These are phyloP conservation scores for Aspergillus brasiliensis DNA, from an alignment of 2,329 filamentous ascomycete species.

Conservation along the genomic window DNA sequence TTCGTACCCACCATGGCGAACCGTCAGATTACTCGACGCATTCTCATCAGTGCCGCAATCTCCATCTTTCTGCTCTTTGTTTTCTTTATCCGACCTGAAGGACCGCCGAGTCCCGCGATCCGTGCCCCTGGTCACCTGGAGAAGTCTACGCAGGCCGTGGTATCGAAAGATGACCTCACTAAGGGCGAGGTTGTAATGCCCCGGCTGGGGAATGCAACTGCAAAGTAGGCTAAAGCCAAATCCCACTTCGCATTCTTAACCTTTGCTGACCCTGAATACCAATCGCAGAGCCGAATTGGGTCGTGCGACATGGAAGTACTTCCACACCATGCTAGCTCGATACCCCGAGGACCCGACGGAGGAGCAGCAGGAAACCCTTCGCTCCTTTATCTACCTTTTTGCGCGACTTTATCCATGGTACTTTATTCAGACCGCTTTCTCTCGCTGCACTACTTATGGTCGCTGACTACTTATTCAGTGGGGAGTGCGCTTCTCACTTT, in stretches of 20 bases:
- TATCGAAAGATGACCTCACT: constrained; percentile 39
- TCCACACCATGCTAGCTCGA: constrained; percentile 67
- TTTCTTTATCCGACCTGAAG: constrained; percentile 41
- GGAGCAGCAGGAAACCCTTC: constrained; percentile 62
- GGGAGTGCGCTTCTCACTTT: constrained; percentile 68
- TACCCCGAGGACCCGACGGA: constrained; percentile 64
- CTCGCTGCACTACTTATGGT: not conserved
- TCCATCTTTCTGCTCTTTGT: constrained; percentile 40
- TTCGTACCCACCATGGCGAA: constrained; percentile 32
- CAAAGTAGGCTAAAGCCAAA: constrained; percentile 40
- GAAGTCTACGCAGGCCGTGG: constrained; percentile 28
- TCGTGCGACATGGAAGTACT: constrained; percentile 65
- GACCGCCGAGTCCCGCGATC: constrained; percentile 40
- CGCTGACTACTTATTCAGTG: constrained; percentile 42
- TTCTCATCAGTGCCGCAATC: constrained; percentile 36
- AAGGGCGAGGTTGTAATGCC: constrained; percentile 51
- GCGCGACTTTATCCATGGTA: constrained; percentile 67
- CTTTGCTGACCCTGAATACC: constrained; percentile 11
- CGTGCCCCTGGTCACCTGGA: constrained; percentile 46
- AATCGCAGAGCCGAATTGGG: constrained; percentile 60
- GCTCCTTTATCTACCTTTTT: constrained; percentile 65
- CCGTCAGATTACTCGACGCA: constrained; percentile 37
- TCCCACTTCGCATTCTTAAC: not conserved
- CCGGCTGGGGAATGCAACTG: constrained; percentile 52
- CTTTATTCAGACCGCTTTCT: not conserved